phyloP scores from a whole-genome alignment of 495 filamentous ascomycete species.

The Aspergillus hancockii region DNA sequence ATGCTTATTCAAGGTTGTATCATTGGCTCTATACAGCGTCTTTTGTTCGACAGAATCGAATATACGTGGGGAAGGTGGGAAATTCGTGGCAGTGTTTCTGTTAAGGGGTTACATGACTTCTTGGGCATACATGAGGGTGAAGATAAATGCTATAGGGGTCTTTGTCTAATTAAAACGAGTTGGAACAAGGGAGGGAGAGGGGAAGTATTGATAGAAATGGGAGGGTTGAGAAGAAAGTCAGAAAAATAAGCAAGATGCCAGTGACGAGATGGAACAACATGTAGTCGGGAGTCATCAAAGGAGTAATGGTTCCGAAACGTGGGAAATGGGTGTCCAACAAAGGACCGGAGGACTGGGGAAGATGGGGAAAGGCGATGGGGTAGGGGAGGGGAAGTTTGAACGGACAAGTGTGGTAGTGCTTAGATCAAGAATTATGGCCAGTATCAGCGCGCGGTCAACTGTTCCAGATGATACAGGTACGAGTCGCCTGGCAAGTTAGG shows the following conservation, averaged over 20 bases:
- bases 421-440: slow-evolving; percentile 8
- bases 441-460: slow-evolving; percentile 1
- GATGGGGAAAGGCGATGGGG: slow-evolving; percentile 16
- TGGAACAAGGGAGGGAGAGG: slow-evolving; percentile 23
- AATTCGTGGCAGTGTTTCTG: slow-evolving; percentile 42
- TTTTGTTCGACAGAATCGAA: slow-evolving; percentile 21
- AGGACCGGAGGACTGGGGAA: slow-evolving; percentile 4
- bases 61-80: slow-evolving; percentile 34
- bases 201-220: slow-evolving; percentile 18
- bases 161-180: slow-evolving; percentile 50
- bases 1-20: slow-evolving; percentile 21
- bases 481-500: slow-evolving; percentile 10
- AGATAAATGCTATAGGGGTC: slow-evolving; percentile 38
- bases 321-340: slow-evolving; percentile 13
- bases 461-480: slow-evolving; percentile 1
- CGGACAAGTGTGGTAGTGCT: slow-evolving; percentile 7
- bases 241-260: slow-evolving; percentile 38
- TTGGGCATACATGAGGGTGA: slow-evolving; percentile 50
- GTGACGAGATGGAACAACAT: slow-evolving; percentile 10
- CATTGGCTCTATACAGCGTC: slow-evolving; percentile 36
- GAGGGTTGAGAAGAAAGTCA: slow-evolving; percentile 23
- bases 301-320: slow-evolving; percentile 13
- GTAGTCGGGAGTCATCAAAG: slow-evolving; percentile 21
- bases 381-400: slow-evolving; percentile 11
- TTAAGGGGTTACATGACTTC: slow-evolving; percentile 50